Evolutionary conservation across 2,329 filamentous ascomycete species (phyloP).

Genomic region (Cephalotrichum gorgonifer): DNA sequence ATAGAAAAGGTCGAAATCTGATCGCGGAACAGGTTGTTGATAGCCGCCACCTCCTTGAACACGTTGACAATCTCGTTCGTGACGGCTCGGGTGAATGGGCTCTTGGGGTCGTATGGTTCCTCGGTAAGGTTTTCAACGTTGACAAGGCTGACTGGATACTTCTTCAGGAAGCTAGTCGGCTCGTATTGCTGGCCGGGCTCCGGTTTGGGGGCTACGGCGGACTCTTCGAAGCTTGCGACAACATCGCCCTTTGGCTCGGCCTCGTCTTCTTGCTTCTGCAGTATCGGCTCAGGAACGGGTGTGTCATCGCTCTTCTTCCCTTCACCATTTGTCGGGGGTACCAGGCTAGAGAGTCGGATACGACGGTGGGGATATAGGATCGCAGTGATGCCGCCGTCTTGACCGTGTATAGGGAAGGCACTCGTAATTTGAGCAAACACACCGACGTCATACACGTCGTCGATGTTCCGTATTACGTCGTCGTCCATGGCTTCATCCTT

Average conservation of each 20-base stretch:
- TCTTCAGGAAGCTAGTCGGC: slow-evolving; percentile 81
- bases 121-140: slow-evolving; percentile 91
- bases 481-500: slow-evolving; percentile 93
- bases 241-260: slow-evolving; percentile 83
- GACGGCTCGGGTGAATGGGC: slow-evolving; percentile 77
- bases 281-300: slow-evolving; percentile 48
- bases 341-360: slow-evolving; percentile 77
- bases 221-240: slow-evolving; percentile 93
- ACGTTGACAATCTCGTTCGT: slow-evolving; percentile 98
- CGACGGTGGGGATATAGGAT: slow-evolving; percentile 93
- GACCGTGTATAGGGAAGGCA: slow-evolving; percentile 81
- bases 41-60: slow-evolving; percentile 89
- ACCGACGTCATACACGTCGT: slow-evolving; percentile 91
- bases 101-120: slow-evolving; percentile 83
- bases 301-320: slow-evolving; percentile 42
- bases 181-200: slow-evolving; percentile 56
- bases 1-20: slow-evolving; percentile 97
- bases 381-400: slow-evolving; percentile 76
- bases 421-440: slow-evolving; percentile 98
- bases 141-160: slow-evolving; percentile 86
- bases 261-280: slow-evolving; percentile 41
- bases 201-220: slow-evolving; percentile 48
- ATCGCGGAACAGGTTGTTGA: slow-evolving; percentile 92
- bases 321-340: slow-evolving; percentile 53
- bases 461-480: slow-evolving; percentile 80